Base-by-base conservation (phyloP, 495 filamentous ascomycete genomes). In the Lophiostoma macrostomum region DNA sequence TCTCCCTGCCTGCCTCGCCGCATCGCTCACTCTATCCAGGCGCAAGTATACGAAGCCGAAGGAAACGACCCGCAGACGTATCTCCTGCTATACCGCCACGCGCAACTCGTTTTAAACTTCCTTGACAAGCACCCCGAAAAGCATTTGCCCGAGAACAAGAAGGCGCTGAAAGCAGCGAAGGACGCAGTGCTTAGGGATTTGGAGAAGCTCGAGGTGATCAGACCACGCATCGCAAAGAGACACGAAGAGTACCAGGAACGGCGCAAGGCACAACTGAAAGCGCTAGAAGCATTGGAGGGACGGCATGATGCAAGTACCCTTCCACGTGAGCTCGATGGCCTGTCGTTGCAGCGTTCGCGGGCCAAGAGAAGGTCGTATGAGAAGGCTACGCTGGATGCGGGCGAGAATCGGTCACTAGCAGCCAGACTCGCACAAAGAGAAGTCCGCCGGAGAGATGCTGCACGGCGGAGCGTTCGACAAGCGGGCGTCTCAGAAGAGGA, bases 31-130 rank as follows among this genome's bases (percentile, higher is more conserved):
- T 27, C 31, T 25, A 29, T 23, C 32, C 31, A 90, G 83, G 85
- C 87, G 1, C 73, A 74, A 10, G 88, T 90, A 56, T 96, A 96
- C 67, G 79, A 91, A 63, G 79, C 74, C 16, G 94, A 98, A 71
- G 83, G 86, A 49, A 87, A 95, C 71, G 76, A 89, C 39, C 80
- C 91, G 51, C 86, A 91, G 64, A 84, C 91, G 1, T 98, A 93
- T 70, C 73, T 96, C 19, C 74, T 96, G 14, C 77, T 95, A 7
- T 85, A 90, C 55, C 82, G 93, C 65, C 88, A 91, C 69, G 84
- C 86, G 10, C 76, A 79, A 39, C 77, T 96, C 27, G 66, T 76
- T 4, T 47, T 76, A 19, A 60, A 66, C 12, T 45, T 71, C 28
- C 64, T 79, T 7, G 37, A 57, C 1, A 43, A 51, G 13, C 76